Evolutionary conservation across 139 green algal genomes (phyloP).

Genomic region (Haematococcus lacustris): DNA sequence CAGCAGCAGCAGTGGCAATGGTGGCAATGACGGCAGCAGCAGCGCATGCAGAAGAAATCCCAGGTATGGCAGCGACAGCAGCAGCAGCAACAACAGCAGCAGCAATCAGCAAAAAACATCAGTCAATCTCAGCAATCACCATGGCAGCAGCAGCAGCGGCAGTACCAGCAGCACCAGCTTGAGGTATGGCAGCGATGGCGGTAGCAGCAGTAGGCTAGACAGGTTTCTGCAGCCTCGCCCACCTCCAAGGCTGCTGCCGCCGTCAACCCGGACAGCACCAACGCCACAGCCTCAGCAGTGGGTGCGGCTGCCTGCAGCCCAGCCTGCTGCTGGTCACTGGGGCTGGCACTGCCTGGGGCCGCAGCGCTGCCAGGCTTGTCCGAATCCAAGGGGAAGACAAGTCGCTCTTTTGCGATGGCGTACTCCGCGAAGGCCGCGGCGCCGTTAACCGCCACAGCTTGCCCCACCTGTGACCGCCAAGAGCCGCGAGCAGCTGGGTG

Average conservation of each 20-base stretch:
- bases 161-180: too few relatives aligned
- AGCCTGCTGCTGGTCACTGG: not conserved
- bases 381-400: constrained; percentile 14
- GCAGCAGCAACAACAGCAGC: too few relatives aligned
- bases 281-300: constrained; percentile 29
- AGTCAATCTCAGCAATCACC: too few relatives aligned
- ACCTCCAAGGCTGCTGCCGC: constrained; percentile 42
- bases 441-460: constrained; percentile 40
- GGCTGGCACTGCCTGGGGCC: too few relatives aligned
- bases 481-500: too few relatives aligned
- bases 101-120: too few relatives aligned
- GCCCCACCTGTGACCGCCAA: constrained; percentile 35
- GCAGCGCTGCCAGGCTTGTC: not conserved
- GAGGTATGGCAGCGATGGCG: too few relatives aligned
- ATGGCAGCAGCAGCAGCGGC: not conserved
- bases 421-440: constrained; percentile 45
- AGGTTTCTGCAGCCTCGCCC: not conserved
- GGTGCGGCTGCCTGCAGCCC: too few relatives aligned
- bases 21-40: too few relatives aligned
- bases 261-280: constrained; percentile 41
- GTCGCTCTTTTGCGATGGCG: constrained; percentile 10
- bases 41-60: not conserved
- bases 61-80: too few relatives aligned
- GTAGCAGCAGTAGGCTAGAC: too few relatives aligned
- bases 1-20: too few relatives aligned